Percentiles rank a stretch among this genome's conserved stretches.
Conservation (phyloP, 345 rosid species). For the Eucalyptus globulus region DNA sequence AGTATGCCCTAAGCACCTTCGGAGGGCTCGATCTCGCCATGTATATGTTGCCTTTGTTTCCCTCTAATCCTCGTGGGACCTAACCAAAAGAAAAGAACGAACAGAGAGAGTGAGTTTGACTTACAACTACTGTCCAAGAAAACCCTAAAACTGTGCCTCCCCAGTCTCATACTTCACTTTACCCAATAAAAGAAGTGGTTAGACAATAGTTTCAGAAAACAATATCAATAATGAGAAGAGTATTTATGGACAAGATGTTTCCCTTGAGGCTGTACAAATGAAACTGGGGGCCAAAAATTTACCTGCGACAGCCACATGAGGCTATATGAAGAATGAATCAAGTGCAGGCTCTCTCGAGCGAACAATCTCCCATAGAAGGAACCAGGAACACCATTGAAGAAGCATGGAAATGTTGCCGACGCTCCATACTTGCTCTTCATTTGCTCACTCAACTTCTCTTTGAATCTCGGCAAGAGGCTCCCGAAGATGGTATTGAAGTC, state of each 20-base stretch:
- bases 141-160: too few relatives aligned
- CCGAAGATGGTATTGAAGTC: slow-evolving; percentile 37
- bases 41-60: slow-evolving; percentile 18
- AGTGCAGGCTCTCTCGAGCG: slow-evolving; percentile 11
- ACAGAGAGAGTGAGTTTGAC: not conserved
- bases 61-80: slow-evolving; percentile 34
- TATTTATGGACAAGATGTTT: not conserved
- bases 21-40: slow-evolving; percentile 7
- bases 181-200: not conserved
- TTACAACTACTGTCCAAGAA: too few relatives aligned
- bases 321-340: slow-evolving; percentile 39
- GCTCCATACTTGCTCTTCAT: not conserved
- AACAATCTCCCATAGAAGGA: slow-evolving; percentile 46
- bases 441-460: not conserved
- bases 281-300: not conserved
- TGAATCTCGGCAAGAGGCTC: not conserved
- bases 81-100: not conserved
- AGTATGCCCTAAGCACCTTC: slow-evolving; percentile 15
- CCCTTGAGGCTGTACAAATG: not conserved
- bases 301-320: slow-evolving; percentile 51
- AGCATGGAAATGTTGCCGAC: not conserved
- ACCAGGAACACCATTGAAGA: slow-evolving; percentile 30
- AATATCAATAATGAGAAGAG: too few relatives aligned
- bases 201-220: too few relatives aligned
- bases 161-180: too few relatives aligned